A percentile compares a stretch with the other conserved stretches of the same genome.
phyloP scores from a whole-genome alignment of 768 basidiomycete species.

The Mycena chlorophos region DNA sequence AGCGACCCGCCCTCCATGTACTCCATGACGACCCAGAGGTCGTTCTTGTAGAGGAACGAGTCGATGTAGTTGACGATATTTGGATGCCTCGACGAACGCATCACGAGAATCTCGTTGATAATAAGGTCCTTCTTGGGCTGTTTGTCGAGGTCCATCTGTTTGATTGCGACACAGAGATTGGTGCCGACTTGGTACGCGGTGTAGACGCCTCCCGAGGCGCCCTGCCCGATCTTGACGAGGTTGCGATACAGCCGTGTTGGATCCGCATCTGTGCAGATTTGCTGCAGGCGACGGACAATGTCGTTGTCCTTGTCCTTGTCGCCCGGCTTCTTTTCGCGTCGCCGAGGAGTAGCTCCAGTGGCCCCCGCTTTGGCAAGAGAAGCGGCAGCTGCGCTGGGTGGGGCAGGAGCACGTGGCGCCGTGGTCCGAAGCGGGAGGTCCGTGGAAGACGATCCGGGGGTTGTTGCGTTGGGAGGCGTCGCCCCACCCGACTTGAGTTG shows the following conservation, averaged over 20 bases:
- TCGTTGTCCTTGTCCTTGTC: conserved; percentile 83
- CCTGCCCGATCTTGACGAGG: conserved; percentile 96
- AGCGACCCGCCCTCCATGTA: conserved; percentile 97
- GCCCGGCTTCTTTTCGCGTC: conserved; percentile 82
- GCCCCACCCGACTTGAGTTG: conserved; percentile 30
- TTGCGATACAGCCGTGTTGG: conserved; percentile 91
- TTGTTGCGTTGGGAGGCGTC: conserved; percentile 33
- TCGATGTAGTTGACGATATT: conserved; percentile 99
- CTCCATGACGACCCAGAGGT: conserved; percentile 99
- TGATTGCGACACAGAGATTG: conserved; percentile 94
- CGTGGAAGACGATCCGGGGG: conserved; percentile 54
- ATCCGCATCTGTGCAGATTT: conserved; percentile 97
- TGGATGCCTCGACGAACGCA: conserved; percentile 95
- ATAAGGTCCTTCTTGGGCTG: conserved; percentile 99
- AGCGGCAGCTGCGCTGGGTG: conserved; percentile 62
- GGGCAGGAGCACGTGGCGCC: conserved; percentile 19
- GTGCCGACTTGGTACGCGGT: conserved; percentile 97
- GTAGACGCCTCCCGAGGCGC: conserved; percentile 97
- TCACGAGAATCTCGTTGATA: conserved; percentile 99
- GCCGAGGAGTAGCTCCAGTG: conserved; percentile 77
- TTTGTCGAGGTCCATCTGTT: conserved; percentile 99
- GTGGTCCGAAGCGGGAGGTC: conserved; percentile 48
- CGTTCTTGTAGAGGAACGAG: conserved; percentile 96
- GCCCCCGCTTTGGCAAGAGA: conserved; percentile 64
- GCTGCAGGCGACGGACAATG: conserved; percentile 85